Evolutionary conservation across 2,329 filamentous ascomycete species (phyloP).

Genomic region (Bipolaris oryzae): DNA sequence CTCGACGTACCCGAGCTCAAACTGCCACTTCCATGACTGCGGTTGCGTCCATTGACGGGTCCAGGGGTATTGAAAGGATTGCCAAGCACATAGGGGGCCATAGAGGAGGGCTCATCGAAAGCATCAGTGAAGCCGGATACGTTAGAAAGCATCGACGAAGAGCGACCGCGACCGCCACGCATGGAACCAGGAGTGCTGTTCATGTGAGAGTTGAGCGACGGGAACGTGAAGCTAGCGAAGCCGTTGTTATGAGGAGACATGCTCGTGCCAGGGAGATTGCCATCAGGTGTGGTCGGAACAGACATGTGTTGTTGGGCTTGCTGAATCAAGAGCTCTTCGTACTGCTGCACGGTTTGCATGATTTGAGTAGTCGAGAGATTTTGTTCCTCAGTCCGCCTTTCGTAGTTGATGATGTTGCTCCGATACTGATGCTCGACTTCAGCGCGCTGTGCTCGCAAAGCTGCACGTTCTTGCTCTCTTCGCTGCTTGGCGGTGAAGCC

Average conservation of each 20-base stretch:
- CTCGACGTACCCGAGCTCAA: conserved; percentile 52
- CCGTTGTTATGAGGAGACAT: conserved; percentile 44
- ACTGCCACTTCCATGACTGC: conserved; percentile 58
- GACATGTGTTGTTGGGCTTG: conserved; percentile 46
- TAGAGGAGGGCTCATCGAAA: conserved; percentile 45
- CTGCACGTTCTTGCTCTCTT: conserved; percentile 49
- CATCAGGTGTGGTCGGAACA: conserved; percentile 64
- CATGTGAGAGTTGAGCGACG: conserved; percentile 36
- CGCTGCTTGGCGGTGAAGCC: conserved; percentile 66
- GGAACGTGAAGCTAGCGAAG: conserved; percentile 48
- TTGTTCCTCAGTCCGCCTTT: conserved; percentile 48
- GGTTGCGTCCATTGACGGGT: conserved; percentile 46
- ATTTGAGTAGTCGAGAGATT: conserved; percentile 46
- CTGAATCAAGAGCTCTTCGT: conserved; percentile 50
- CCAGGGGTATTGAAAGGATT: conserved; percentile 50
- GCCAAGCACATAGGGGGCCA: conserved; percentile 35
- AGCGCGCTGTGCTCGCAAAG: conserved; percentile 44
- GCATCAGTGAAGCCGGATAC: conserved; percentile 59
- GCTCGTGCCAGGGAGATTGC: conserved; percentile 60
- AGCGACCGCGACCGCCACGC: conserved; percentile 53
- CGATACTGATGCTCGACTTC: conserved; percentile 48
- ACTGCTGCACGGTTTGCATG: conserved; percentile 45
- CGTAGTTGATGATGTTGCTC: conserved; percentile 47
- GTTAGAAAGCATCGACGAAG: conserved; percentile 59
- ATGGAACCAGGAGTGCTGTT: conserved; percentile 44